These are phyloP conservation scores for Lichtheimia ramosa DNA, from an alignment of 371 early-diverging fungal genomes.

Conservation along the genomic window DNA sequence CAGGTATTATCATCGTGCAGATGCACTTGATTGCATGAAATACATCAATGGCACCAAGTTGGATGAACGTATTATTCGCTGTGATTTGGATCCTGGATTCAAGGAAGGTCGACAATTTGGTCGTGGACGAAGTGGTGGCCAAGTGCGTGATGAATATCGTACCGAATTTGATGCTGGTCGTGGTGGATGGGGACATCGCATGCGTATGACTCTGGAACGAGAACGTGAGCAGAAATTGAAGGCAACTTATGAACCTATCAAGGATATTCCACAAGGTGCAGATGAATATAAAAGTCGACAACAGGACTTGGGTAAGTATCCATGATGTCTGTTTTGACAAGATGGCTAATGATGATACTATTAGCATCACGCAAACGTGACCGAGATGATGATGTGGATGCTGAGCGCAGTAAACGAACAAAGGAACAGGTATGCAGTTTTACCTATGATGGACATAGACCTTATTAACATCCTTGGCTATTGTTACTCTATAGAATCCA, in stretches of 20 bases:
- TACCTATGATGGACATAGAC: too few relatives aligned
- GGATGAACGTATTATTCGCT: slow-evolving; percentile 93
- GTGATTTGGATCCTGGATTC: slow-evolving; percentile 98
- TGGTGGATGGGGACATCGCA: slow-evolving; percentile 95
- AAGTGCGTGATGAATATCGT: slow-evolving; percentile 95
- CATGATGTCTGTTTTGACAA: background rate
- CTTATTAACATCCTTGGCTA: too few relatives aligned
- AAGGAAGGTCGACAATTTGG: slow-evolving; percentile 96
- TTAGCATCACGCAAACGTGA: slow-evolving; percentile 34
- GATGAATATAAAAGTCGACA: slow-evolving; percentile 54
- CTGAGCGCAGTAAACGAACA: slow-evolving; percentile 40
- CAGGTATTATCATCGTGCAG: slow-evolving; percentile 86
- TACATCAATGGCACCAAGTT: slow-evolving; percentile 94
- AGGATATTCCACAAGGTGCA: slow-evolving; percentile 65
- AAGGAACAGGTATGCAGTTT: slow-evolving; percentile 43
- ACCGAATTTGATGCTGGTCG: slow-evolving; percentile 94
- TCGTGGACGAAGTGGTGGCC: slow-evolving; percentile 94
- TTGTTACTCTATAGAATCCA: slow-evolving; percentile 37
- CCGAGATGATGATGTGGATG: slow-evolving; percentile 43
- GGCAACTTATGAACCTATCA: slow-evolving; percentile 63
- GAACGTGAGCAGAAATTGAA: slow-evolving; percentile 65
- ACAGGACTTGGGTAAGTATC: slow-evolving; percentile 19
- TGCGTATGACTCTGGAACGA: slow-evolving; percentile 62
- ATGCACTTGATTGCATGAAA: slow-evolving; percentile 91
- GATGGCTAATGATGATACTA: background rate